Conservation (phyloP, 106 monocot species). For the Allium sativum region DNA sequence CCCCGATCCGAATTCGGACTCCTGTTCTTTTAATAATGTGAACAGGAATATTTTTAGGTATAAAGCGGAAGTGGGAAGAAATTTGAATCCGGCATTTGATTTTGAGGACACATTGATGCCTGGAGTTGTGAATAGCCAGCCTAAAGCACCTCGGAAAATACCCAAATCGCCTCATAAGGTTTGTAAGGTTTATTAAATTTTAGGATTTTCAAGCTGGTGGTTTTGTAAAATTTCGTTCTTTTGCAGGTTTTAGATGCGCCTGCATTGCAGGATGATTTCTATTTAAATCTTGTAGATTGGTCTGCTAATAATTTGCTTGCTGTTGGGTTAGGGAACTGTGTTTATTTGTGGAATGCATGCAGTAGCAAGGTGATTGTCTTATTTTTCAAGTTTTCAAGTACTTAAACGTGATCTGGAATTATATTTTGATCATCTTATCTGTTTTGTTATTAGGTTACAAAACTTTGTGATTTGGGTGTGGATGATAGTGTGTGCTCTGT, state of each 20-base stretch:
- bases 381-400: not conserved
- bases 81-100: slow-evolving; percentile 10
- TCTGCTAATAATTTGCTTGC: slow-evolving; percentile 82
- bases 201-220: not conserved
- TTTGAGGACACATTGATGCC: slow-evolving; percentile 49
- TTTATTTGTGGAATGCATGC: slow-evolving; percentile 99
- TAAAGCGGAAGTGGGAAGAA: slow-evolving; percentile 60
- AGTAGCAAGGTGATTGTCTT: slow-evolving; percentile 79
- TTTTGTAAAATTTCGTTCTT: not conserved
- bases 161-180: slow-evolving; percentile 81
- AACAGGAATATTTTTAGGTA: slow-evolving; percentile 80
- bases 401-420: not conserved
- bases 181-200: not conserved
- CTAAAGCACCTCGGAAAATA: slow-evolving; percentile 60
- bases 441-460: slow-evolving; percentile 48
- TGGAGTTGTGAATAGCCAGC: slow-evolving; percentile 19
- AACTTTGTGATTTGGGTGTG: slow-evolving; percentile 79
- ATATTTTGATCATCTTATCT: not conserved
- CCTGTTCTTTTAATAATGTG: slow-evolving; percentile 24
- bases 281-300: slow-evolving; percentile 97
- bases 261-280: slow-evolving; percentile 95
- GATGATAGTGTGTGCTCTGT: slow-evolving; percentile 99
- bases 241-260: slow-evolving; percentile 93
- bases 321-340: slow-evolving; percentile 86
- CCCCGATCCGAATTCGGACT: slow-evolving; percentile 17